These are phyloP conservation scores for Begonia peltatifolia DNA, from an alignment of 306 rosid genomes.

Conservation along the genomic window DNA sequence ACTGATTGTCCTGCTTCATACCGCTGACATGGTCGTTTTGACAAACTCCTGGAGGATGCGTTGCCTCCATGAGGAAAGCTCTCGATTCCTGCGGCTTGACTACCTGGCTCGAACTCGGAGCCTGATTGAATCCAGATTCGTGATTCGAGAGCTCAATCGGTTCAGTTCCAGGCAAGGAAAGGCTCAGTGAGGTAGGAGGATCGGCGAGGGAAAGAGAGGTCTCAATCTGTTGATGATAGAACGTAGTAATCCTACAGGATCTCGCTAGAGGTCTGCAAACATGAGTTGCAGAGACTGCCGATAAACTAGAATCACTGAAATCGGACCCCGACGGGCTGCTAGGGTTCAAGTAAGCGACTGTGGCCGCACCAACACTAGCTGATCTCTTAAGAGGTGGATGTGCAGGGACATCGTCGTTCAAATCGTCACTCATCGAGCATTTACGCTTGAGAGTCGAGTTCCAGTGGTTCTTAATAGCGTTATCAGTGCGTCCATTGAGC, in stretches of 20 bases:
- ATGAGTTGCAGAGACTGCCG: slow-evolving; percentile 8
- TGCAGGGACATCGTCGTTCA: slow-evolving; percentile 11
- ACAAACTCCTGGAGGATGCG: too few relatives aligned
- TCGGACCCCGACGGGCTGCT: slow-evolving; percentile 62
- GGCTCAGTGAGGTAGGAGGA: slow-evolving; percentile 52
- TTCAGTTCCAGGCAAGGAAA: slow-evolving; percentile 57
- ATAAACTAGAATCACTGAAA: slow-evolving; percentile 51
- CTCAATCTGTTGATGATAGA: slow-evolving; percentile 13
- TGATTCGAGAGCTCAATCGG: slow-evolving; percentile 7
- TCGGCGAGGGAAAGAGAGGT: slow-evolving; percentile 19
- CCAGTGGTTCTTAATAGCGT: slow-evolving; percentile 87
- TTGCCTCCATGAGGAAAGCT: neutral
- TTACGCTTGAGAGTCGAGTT: slow-evolving; percentile 81
- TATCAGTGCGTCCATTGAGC: slow-evolving; percentile 79
- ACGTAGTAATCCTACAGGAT: slow-evolving; percentile 5
- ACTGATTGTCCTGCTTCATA: slow-evolving; percentile 28
- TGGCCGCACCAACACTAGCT: slow-evolving; percentile 44
- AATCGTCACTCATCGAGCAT: slow-evolving; percentile 22
- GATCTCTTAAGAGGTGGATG: slow-evolving; percentile 50
- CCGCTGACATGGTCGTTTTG: neutral
- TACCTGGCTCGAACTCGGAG: slow-evolving; percentile 3
- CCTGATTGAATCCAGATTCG: slow-evolving; percentile 3
- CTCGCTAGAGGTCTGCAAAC: slow-evolving; percentile 10
- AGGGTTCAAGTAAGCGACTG: slow-evolving; percentile 25
- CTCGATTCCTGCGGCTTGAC: neutral